Evolutionary conservation across 805 yeast genomes (phyloP).

Genomic region (Maudiozyma barnettii): DNA sequence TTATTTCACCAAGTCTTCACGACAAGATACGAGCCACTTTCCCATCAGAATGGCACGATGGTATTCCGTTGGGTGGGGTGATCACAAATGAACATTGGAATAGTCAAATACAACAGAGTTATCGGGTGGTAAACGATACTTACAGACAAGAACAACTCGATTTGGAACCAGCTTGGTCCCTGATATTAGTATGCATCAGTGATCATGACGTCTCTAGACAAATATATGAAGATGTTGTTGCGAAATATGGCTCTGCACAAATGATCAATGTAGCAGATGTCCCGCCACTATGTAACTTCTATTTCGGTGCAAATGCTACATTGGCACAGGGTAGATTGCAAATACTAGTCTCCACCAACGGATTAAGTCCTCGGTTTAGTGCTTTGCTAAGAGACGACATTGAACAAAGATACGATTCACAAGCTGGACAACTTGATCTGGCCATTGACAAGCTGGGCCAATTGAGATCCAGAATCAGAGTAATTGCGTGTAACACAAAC

Average conservation of each 20-base stretch:
- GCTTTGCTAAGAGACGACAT: constrained; percentile 25
- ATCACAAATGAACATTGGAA: constrained; percentile 12
- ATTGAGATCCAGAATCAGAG: background rate
- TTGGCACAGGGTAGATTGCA: constrained; percentile 11
- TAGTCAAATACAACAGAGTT: constrained; percentile 4
- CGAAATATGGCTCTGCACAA: constrained; percentile 20
- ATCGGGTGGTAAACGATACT: constrained; percentile 10
- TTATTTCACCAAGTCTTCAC: constrained; percentile 22
- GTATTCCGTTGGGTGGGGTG: background rate
- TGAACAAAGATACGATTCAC: constrained; percentile 5
- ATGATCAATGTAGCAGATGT: constrained; percentile 30
- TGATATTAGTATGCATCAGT: constrained; percentile 26
- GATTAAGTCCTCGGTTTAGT: constrained; percentile 27
- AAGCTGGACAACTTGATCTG: constrained; percentile 14
- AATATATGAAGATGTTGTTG: constrained; percentile 17
- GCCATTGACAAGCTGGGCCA: constrained; percentile 20
- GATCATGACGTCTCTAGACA: constrained; percentile 15
- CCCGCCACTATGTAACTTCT: constrained; percentile 28
- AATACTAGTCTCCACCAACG: constrained; percentile 25
- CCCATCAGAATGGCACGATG: background rate
- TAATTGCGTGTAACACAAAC: background rate
- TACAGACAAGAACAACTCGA: constrained; percentile 12
- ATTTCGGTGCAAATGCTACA: constrained; percentile 27
- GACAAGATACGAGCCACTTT: constrained; percentile 7
- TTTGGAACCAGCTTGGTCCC: constrained; percentile 18